Base-by-base conservation (phyloP, 2,329 filamentous ascomycete species). In the Colletotrichum musae region DNA sequence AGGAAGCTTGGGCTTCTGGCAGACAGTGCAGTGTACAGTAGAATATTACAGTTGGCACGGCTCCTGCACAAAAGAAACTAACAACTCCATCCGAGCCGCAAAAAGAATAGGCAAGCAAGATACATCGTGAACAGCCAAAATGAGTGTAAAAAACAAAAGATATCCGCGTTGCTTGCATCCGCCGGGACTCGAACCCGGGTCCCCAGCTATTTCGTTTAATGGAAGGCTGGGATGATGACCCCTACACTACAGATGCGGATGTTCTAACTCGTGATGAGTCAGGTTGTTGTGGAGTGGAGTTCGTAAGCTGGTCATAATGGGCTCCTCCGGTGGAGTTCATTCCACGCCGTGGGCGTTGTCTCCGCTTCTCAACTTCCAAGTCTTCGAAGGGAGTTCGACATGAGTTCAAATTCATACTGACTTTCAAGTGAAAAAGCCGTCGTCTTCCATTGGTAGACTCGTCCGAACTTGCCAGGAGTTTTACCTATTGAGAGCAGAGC, bases 141-240 rank as follows among this genome's bases (percentile, higher is more conserved):
- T 13, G 18, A 32, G 4, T 2, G 16, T 1, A 6, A 52, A 32
- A 12, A 26, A 6, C 18, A 21, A 52, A 52, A 52, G 7, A 10
- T 18, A 24, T 10, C 9, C 18, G 18, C 6, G 10, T n/a, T 26
- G 2, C 3, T 52, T 52, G 50, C 50, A 52, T 52, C 50, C 21
- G 21, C 26, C 50, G 50, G 24, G 10, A 52, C 13, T 52, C 50
- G 50, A 52, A 52, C 10, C 24, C 50, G 50, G 26, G 50, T 52
- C 50, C 50, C 50, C 50, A 52, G 50, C 50, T 52, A 32, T 6
- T 15, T 13, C 50, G 41, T 15, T 13, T n/a, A 10, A 32, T 52
- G 50, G 50, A 52, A 52, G 50, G 50, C 50, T 52, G 50, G 50
- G 50, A 52, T 52, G 50, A 52, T 52, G 26, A 52, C 50, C 50